A percentile compares a stretch with the other conserved stretches of the same genome.
Evolutionary conservation across 2,329 filamentous ascomycete genomes (phyloP).

Genomic region (Acephala macrosclerotiorum): DNA sequence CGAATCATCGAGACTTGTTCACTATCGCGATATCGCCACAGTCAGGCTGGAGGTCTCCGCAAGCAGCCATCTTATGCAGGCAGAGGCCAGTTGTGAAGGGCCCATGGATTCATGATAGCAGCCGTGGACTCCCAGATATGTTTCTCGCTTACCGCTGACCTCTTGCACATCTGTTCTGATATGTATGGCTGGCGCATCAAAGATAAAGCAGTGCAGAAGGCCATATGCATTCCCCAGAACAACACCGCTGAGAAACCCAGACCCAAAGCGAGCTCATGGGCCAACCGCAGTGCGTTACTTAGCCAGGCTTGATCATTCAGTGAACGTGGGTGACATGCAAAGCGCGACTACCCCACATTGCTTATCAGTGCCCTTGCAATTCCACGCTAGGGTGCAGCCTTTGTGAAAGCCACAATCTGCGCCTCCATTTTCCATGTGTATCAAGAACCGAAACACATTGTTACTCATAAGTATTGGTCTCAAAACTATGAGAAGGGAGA

Average conservation of each 20-base stretch:
- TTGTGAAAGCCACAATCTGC: conserved; percentile 6
- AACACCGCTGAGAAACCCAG: neutral
- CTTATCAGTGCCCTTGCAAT: conserved; percentile 8
- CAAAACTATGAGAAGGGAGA: neutral
- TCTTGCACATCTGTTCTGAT: neutral
- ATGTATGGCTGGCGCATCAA: neutral
- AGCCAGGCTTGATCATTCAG: conserved; percentile 9
- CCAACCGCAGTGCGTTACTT: conserved; percentile 11
- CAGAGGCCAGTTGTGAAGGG: neutral
- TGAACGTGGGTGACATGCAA: conserved; percentile 3
- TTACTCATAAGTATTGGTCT: conserved; percentile 6
- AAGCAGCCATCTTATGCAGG: conserved; percentile 2
- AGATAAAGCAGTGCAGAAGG: neutral
- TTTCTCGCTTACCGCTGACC: neutral
- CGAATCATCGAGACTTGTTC: conserved; percentile 1
- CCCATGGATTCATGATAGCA: neutral
- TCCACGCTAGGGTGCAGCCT: neutral
- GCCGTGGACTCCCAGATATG: conserved; percentile 3
- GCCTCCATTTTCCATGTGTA: neutral
- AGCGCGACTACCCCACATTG: conserved; percentile 13
- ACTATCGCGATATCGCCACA: neutral
- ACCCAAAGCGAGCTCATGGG: neutral
- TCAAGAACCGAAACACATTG: neutral
- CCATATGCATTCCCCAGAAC: neutral
- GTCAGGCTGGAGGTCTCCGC: neutral